These are phyloP conservation scores for Peniophora sp. DNA, from an alignment of 1,284 basidiomycete species.

Conservation along the genomic window DNA sequence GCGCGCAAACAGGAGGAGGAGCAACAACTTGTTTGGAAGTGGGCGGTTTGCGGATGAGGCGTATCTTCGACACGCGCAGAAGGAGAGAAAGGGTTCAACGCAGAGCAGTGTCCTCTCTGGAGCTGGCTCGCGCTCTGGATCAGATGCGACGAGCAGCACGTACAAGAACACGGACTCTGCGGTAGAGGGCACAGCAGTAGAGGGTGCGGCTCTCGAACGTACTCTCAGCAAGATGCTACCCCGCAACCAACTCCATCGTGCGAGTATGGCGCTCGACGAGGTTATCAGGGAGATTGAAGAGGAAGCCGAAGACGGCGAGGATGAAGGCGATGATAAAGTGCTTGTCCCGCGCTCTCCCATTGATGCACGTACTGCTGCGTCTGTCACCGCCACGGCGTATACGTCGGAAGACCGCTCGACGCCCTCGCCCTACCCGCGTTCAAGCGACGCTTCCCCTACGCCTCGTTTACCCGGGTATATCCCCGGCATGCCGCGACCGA, in stretches of 20 bases:
- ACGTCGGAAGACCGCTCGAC: slow-evolving; percentile 39
- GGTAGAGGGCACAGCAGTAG: not conserved
- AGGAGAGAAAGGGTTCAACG: slow-evolving; percentile 32
- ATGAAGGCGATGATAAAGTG: slow-evolving; percentile 54
- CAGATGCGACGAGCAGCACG: not conserved
- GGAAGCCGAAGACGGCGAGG: slow-evolving; percentile 39
- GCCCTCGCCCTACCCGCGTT: slow-evolving; percentile 37
- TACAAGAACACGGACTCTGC: not conserved
- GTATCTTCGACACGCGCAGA: slow-evolving; percentile 50
- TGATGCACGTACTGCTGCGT: slow-evolving; percentile 11
- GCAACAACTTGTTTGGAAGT: slow-evolving; percentile 79
- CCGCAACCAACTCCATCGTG: slow-evolving; percentile 47
- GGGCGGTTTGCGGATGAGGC: slow-evolving; percentile 64
- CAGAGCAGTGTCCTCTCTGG: slow-evolving; percentile 37
- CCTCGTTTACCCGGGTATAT: slow-evolving; percentile 74
- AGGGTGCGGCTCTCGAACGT: slow-evolving; percentile 7
- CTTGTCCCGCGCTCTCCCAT: slow-evolving; percentile 60
- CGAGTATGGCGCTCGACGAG: slow-evolving; percentile 63
- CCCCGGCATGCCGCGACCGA: slow-evolving; percentile 79
- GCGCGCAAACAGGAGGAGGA: slow-evolving; percentile 50
- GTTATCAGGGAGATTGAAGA: slow-evolving; percentile 62
- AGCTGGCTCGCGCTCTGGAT: not conserved
- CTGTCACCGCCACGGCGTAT: slow-evolving; percentile 59
- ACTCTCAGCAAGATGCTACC: slow-evolving; percentile 42
- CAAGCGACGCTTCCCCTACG: slow-evolving; percentile 42